Evolutionary conservation across 78 protist species (phyloP), one percentile per base, ranked within the genome.

Genomic region (Tieghemostelium lacteum): DNA sequence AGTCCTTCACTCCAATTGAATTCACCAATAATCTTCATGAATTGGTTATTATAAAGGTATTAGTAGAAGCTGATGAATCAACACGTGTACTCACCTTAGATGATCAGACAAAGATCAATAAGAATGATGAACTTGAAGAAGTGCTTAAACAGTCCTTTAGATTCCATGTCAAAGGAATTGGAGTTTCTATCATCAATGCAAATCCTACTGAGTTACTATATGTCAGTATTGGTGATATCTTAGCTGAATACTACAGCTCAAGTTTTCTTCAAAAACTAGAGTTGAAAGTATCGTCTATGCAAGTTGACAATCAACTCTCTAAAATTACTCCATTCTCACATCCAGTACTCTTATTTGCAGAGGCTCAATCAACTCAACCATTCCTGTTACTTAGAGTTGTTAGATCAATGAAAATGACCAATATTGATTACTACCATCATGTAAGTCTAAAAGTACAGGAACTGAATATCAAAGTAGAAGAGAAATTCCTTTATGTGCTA

Each of bases 261-360:
- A 75, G 71, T 26, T 77, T 78, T 26, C 39, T 69, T 39, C 85
- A 75, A 62, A 50, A 58, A 49, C 26, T 73, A 16, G 85, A 88
- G 31, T 54, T 88, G 75, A 73, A 67, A 26, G 37, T 88, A 7
- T n/a, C 52, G 3, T 16, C 50, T n/a, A 52, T 75, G 29, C 94
- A 88, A 64, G 87, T 88, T 33, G 94, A 88, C 62, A 88, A 88
- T 60, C 85, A 70, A 75, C 66, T 88, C 8, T 73, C 94, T 22
- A 75, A 70, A 40, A 78, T 78, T 8, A 83, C 76, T 20, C 91
- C 91, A 17, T 83, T 57, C 37, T 70, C 72, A 19, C 87, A 75
- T 50, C 86, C 86, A 19, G 93, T 86, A 5, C 34, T 86, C 26
- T 1, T 86, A 3, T 73, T 64, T 52, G 42, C 85, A 2, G 86